Evolutionary conservation across 306 rosid species (phyloP), one percentile per base, ranked within the genome.

Genomic region (Pyrus bretschneideri): DNA sequence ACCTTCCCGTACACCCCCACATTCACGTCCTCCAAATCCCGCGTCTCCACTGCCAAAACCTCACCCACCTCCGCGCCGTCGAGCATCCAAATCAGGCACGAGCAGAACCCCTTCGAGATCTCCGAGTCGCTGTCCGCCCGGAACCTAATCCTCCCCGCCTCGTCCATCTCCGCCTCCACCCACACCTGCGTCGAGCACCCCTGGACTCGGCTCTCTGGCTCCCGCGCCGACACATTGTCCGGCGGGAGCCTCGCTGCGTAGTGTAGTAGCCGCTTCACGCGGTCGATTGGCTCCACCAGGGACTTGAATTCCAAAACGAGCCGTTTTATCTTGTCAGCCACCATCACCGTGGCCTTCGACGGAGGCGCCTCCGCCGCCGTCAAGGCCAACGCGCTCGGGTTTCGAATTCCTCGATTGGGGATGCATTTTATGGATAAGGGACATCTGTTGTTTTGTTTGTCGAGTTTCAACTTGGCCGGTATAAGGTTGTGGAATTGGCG

Each of bases 61-160:
- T 93, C 93, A 73, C 77, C 68, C 0, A 90, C 88, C 52, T 83
- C 76, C 4, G 90, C 93, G 0, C 98, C 90, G 22, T 93, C 89
- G 35, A 93, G 67, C 75, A 89, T 19, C 93, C 88, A 89, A 9
- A 90, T 86, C 80, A 93, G 49, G 44, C 96, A 90, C 80, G 89
- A 90, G 55, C 96, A 93, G 63, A 89, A 93, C 3, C 94, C 98
- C 44, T 88, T 90, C 23, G 93, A 83, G 4, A 93, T 90, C 86
- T 93, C 98, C 51, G 98, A 93, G 67, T 93, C 98, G 70, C 93
- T 93, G 44, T 89, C 96, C 0, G 94, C 98, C 18, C 67, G 30
- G 67, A 93, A 93, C 54, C 94, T 78, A 88, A 93, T 83, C 62
- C 84, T 76, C 64, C 91, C 85, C 2, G 11, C 2, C 38, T 76